Evolutionary conservation across 2,329 filamentous ascomycete species (phyloP).

Genomic region (Diaporthe nobilis): DNA sequence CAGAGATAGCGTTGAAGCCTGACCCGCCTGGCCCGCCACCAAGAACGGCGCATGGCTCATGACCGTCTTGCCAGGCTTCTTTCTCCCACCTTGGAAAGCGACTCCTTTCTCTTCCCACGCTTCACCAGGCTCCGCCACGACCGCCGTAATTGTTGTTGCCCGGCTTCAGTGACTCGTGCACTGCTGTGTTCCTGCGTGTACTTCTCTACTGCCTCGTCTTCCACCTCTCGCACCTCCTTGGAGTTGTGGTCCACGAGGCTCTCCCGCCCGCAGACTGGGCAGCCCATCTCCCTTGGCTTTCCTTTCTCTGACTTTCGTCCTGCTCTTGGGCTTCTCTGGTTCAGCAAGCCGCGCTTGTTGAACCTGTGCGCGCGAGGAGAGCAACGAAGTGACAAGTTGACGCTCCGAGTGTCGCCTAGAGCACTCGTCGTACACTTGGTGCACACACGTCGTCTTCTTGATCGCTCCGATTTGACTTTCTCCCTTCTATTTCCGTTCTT

Average conservation of each 20-base stretch:
- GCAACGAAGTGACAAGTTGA: constrained; percentile 19
- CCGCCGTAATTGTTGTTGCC: constrained; percentile 38
- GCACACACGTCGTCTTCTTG: constrained; percentile 30
- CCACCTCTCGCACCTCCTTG: constrained; percentile 28
- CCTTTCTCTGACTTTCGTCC: constrained; percentile 32
- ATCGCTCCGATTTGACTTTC: constrained; percentile 26
- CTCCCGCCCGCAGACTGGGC: constrained; percentile 28
- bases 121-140: constrained; percentile 29
- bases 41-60: constrained; percentile 1
- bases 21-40: constrained; percentile 8
- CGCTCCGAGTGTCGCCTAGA: constrained; percentile 12
- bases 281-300: constrained; percentile 19
- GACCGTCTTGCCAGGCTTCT: background rate
- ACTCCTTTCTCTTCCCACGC: background rate
- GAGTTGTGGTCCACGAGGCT: constrained; percentile 25
- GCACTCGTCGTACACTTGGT: constrained; percentile 32
- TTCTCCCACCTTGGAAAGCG: background rate
- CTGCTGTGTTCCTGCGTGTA: constrained; percentile 8
- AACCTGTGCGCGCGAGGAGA: constrained; percentile 6
- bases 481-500: constrained; percentile 15
- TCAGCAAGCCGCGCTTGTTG: constrained; percentile 40
- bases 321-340: constrained; percentile 29
- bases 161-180: constrained; percentile 34
- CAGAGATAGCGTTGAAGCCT: constrained; percentile 17
- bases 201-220: constrained; percentile 22